phyloP scores from a whole-genome alignment of 108 stramenopile species.

The Schizochytrium sp. region DNA sequence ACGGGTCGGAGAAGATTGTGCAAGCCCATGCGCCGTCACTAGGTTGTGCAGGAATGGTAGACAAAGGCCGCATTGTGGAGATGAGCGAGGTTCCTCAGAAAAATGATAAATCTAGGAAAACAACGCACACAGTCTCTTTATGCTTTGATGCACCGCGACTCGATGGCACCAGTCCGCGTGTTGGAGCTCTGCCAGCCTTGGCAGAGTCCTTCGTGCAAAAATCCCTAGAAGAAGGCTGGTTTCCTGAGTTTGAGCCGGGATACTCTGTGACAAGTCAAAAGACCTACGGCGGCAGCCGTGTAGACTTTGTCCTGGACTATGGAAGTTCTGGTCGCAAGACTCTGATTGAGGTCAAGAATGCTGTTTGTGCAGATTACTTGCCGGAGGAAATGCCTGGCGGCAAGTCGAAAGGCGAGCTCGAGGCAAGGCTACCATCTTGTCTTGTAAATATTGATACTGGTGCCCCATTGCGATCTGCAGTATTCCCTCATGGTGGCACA shows the following conservation, averaged over 20 bases:
- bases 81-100: background rate
- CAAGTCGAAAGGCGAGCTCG: background rate
- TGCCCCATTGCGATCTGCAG: background rate
- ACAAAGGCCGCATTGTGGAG: background rate
- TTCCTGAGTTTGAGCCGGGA: background rate
- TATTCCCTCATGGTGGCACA: slow-evolving; percentile 25
- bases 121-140: background rate
- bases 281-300: slow-evolving; percentile 38
- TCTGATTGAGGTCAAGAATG: slow-evolving; percentile 43
- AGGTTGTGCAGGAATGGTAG: slow-evolving; percentile 6
- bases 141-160: background rate
- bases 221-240: slow-evolving; percentile 16
- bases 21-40: slow-evolving; percentile 38
- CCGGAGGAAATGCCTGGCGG: background rate
- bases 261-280: slow-evolving; percentile 19
- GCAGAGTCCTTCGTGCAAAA: slow-evolving; percentile 25
- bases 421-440: slow-evolving; percentile 5
- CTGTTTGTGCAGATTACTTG: slow-evolving; percentile 4
- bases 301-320: slow-evolving; percentile 21
- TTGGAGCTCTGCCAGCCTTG: background rate
- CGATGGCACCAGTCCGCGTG: background rate
- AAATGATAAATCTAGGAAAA: background rate
- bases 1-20: background rate
- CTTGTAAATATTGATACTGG: background rate
- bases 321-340: background rate